Conservation (phyloP, 2,329 filamentous ascomycete genomes). For the Kalaharituber pfeilii region DNA sequence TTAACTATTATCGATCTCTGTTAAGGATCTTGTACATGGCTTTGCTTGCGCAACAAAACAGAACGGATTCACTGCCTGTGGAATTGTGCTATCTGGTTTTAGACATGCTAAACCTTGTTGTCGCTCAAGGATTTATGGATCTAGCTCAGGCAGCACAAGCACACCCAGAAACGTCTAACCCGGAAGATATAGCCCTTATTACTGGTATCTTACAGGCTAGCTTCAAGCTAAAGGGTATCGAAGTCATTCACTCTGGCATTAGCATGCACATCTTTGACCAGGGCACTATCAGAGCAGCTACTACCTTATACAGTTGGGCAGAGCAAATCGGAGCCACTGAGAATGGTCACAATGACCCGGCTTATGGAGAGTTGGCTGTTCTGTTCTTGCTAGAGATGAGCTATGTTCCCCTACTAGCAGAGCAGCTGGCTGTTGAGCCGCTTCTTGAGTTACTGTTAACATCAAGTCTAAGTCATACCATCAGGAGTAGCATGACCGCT, state of each 20-base stretch:
- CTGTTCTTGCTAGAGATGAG: constrained; percentile 80
- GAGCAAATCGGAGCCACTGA: constrained; percentile 57
- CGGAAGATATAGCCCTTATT: constrained; percentile 70
- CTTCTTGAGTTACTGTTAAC: constrained; percentile 56
- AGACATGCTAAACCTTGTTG: constrained; percentile 61
- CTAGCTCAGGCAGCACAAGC: constrained; percentile 72
- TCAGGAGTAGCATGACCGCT: constrained; percentile 53
- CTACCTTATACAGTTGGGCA: constrained; percentile 83
- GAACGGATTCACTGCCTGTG: constrained; percentile 25
- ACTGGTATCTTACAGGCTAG: constrained; percentile 78
- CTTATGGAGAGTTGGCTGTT: constrained; percentile 85
- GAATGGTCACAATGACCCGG: constrained; percentile 45
- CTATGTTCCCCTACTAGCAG: constrained; percentile 60
- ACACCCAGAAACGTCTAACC: constrained; percentile 43
- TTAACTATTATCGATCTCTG: constrained; percentile 63
- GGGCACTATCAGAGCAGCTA: constrained; percentile 61
- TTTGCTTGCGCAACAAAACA: constrained; percentile 43
- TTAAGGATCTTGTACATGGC: constrained; percentile 73
- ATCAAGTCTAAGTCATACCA: constrained; percentile 58
- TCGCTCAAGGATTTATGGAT: constrained; percentile 65
- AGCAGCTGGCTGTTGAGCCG: constrained; percentile 77
- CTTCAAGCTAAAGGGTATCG: constrained; percentile 58
- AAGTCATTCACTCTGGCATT: constrained; percentile 55
- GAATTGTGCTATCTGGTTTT: constrained; percentile 37
- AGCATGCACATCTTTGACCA: constrained; percentile 46